Conservation (phyloP, 768 basidiomycete species). For the Kondoa subrosea region DNA sequence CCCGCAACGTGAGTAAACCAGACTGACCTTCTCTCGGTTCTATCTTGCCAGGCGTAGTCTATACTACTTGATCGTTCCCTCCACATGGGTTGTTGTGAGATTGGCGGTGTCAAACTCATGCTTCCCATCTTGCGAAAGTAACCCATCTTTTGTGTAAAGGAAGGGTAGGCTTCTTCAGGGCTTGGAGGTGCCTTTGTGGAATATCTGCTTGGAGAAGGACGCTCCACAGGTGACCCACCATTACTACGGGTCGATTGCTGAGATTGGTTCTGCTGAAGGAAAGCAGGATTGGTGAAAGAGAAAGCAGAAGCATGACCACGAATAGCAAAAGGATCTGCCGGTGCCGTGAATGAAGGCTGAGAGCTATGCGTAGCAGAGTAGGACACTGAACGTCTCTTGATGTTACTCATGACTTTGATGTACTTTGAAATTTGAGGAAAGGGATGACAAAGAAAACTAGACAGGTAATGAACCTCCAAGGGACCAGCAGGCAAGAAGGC, state of each 20-base stretch:
- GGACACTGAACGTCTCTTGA: not conserved
- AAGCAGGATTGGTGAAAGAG: not conserved
- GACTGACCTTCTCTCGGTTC: not conserved
- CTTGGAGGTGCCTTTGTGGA: no score
- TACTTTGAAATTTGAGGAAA: no score
- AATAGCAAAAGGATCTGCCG: not conserved
- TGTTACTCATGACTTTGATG: slow-evolving; percentile 3
- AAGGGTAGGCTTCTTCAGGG: not conserved
- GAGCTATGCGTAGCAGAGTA: not conserved
- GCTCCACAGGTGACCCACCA: no score
- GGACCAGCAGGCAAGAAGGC: no score
- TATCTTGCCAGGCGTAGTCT: not conserved
- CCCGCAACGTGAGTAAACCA: not conserved
- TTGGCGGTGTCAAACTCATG: not conserved
- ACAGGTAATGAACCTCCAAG: no score
- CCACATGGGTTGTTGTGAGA: not conserved
- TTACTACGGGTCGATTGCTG: no score
- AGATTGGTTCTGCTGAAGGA: not conserved
- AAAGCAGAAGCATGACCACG: not conserved
- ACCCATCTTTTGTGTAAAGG: not conserved
- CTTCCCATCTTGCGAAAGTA: slow-evolving; percentile 5
- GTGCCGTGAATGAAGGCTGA: not conserved
- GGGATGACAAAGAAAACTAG: no score
- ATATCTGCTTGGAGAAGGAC: no score
- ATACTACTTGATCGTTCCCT: not conserved